Evolutionary conservation across 352 stramenopile species (phyloP).

Genomic region (Phytophthora pisi): DNA sequence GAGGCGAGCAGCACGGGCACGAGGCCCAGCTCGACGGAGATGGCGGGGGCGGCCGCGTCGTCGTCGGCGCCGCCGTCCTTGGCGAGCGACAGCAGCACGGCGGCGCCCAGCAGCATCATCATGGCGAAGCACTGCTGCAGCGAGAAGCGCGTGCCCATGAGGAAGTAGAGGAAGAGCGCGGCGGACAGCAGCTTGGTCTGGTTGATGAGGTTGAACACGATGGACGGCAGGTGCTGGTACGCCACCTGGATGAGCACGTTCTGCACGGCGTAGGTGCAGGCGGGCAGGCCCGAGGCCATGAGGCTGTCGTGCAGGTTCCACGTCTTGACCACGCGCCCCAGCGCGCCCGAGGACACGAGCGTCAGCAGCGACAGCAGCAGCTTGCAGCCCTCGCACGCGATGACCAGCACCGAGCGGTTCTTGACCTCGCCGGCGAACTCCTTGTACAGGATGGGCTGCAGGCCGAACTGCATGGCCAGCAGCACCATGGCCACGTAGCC

Average conservation of each 20-base stretch:
- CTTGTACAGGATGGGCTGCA: constrained; percentile 87
- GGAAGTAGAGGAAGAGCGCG: constrained; percentile 79
- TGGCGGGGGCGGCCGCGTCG: constrained; percentile 15
- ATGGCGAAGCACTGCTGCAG: constrained; percentile 76
- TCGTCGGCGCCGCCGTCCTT: constrained; percentile 42
- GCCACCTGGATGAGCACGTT: constrained; percentile 87
- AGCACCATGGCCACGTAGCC: constrained; percentile 64
- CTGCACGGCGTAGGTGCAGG: constrained; percentile 87
- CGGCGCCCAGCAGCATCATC: constrained; percentile 69
- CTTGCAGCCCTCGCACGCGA: constrained; percentile 79
- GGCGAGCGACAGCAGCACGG: constrained; percentile 70
- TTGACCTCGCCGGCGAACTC: constrained; percentile 64
- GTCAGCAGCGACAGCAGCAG: constrained; percentile 60
- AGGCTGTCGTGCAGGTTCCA: constrained; percentile 70
- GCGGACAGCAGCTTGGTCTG: constrained; percentile 89
- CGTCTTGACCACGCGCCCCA: constrained; percentile 45
- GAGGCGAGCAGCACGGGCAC: constrained; percentile 74
- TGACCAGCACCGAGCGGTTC: constrained; percentile 72
- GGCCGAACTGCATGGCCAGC: constrained; percentile 80
- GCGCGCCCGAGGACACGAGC: constrained; percentile 44
- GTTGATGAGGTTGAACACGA: constrained; percentile 89
- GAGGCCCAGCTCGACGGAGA: constrained; percentile 68
- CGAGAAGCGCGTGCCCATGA: constrained; percentile 77
- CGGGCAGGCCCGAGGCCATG: constrained; percentile 70
- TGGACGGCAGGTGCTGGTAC: constrained; percentile 83